Evolutionary conservation across 2,329 filamentous ascomycete species (phyloP), one percentile per base, ranked within the genome.

Genomic region (Aureobasidium pullulans): DNA sequence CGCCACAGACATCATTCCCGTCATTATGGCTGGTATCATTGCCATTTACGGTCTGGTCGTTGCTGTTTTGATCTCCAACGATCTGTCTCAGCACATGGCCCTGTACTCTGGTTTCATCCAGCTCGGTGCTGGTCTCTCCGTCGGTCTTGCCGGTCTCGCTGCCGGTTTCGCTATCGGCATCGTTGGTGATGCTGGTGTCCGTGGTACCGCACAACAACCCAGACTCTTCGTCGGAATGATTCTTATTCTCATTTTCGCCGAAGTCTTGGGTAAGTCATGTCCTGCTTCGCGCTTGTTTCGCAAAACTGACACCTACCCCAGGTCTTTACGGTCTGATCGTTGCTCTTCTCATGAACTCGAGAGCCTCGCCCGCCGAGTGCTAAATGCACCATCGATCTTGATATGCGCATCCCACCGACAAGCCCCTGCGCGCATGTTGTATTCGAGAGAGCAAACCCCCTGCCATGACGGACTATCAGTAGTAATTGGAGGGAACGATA

Each of bases 21-120:
- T 97, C 78, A 96, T 99, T 86, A 99, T 99, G 94, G 94, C 94
- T 83, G 94, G 94, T 97, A 99, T 99, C 79, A 97, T 99, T 79
- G 94, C 90, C 88, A 97, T 99, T 77, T 99, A 80, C 74, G 78
- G 78, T 66, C 74, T 80, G 58, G 78, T 80, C 70, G 78, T 80
- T 56, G 79, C 77, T 46, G 78, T 80, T 68, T 68, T 80, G 66
- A 80, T 80, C 72, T 80, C 78, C 68, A 80, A 80, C 74, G 74
- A 78, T 64, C 73, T 80, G 59, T 69, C 68, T 54, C 77, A 80
- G 64, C 65, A 75, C 43, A 72, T 70, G 36, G 72, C 77, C 42
- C 75, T 80, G 42, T 80, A 77, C 72, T 71, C 76, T 64, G 75
- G 76, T 67, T 80, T 80, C 73, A 79, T 80, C 64, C 77, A 80